Base-by-base conservation (phyloP, 345 rosid species). In the Corchorus olitorius region DNA sequence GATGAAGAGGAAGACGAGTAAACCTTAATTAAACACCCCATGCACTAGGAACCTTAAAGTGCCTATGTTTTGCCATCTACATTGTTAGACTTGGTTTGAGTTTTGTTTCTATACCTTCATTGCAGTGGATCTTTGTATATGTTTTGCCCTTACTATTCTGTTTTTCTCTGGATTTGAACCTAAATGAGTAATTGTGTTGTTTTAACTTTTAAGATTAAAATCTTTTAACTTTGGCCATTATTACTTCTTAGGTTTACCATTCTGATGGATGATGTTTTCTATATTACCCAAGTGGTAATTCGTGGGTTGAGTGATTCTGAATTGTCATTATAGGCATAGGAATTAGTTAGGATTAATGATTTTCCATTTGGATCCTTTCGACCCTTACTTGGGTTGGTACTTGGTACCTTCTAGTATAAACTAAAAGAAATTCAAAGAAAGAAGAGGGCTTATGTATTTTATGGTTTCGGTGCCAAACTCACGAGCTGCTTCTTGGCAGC, bases 1-100 rank as follows among this genome's bases (percentile, higher is more conserved):
- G 78, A 66, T 66, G 78, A 76, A 13, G 78, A 76, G n/a, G 79
- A 76, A 8, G 74, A 76, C 15, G 74, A 76, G 15, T 76, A 60
- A 76, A 49, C 55, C 46, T 53, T 66, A 22, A 46, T 69, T 60
- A 27, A 73, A 11, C 5, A 48, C 68, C 59, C 48, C 49, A 27
- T 27, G 27, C 45, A 12, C 41, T 67, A 48, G 56, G 11, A 62
- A 19, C n/a, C 43, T 6, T 61, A 22, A 45, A 74, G 41, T 0
- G 39, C 61, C 41, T 15, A 6, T 46, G 16, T 45, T 59, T 62
- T 20, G 12, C 59, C 56, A 16, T 63, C 27, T 43, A 5, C 22
- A 14, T 46, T 65, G 12, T 37, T 39, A 22, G 41, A 43, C 53
- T 0, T 59, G 54, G 39, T 37, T 70, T 70, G 62, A 16, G 46